phyloP scores from a whole-genome alignment of 1,284 basidiomycete genomes.

The Heterobasidion irregulare region DNA sequence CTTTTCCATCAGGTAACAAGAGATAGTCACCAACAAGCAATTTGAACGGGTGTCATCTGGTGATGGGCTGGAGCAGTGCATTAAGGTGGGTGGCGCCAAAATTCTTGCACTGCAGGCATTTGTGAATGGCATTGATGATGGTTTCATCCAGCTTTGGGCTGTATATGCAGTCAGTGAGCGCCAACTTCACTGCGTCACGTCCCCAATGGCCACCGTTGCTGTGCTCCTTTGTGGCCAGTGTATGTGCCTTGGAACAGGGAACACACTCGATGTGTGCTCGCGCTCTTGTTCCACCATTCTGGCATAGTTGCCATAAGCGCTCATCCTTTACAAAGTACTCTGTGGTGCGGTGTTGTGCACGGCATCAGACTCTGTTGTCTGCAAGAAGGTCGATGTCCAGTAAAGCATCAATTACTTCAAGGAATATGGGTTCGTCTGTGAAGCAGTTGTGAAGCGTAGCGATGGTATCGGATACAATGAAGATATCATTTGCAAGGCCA shows the following conservation, averaged over 20 bases:
- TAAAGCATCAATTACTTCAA: constrained; percentile 15
- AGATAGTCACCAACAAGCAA: constrained; percentile 25
- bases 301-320: constrained; percentile 21
- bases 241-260: constrained; percentile 11
- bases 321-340: constrained; percentile 23
- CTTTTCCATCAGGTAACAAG: constrained; percentile 22
- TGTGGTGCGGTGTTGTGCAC: constrained; percentile 18
- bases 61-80: constrained; percentile 26
- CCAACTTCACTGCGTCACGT: constrained; percentile 19
- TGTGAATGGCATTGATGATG: constrained; percentile 18
- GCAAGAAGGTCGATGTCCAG: not conserved
- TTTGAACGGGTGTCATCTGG: constrained; percentile 24
- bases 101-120: constrained; percentile 21
- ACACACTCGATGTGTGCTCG: constrained; percentile 15
- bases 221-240: constrained; percentile 3
- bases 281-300: not conserved
- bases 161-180: constrained; percentile 16
- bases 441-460: constrained; percentile 17
- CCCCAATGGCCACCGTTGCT: constrained; percentile 20
- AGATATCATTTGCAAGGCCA: constrained; percentile 23
- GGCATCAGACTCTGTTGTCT: constrained; percentile 3
- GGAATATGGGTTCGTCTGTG: constrained; percentile 7
- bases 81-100: constrained; percentile 20
- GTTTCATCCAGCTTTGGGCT: constrained; percentile 21
- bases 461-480: constrained; percentile 5